phyloP scores from a whole-genome alignment of 2,329 filamentous ascomycete genomes.

The Penicillium verrucosum region DNA sequence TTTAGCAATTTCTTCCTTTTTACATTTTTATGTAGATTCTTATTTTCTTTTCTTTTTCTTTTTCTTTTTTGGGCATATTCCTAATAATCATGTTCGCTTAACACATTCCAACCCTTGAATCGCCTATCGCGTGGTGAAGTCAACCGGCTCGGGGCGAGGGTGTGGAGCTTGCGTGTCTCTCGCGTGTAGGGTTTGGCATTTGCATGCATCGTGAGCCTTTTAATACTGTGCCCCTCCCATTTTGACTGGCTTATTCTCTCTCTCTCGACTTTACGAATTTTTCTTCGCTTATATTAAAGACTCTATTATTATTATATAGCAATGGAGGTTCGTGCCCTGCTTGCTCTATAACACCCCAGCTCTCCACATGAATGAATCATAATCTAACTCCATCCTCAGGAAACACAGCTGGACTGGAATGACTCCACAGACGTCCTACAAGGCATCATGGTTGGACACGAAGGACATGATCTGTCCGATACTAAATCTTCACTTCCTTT shows the following conservation, averaged over 20 bases:
- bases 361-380: background rate
- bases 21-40: background rate
- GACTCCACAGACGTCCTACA: slow-evolving; percentile 32
- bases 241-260: background rate
- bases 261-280: background rate
- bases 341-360: background rate
- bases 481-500: slow-evolving; percentile 9
- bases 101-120: slow-evolving; percentile 16
- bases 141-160: slow-evolving; percentile 8
- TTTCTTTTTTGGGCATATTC: background rate
- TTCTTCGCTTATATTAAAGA: background rate
- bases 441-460: slow-evolving; percentile 27
- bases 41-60: no score
- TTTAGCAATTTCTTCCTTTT: background rate
- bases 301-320: background rate
- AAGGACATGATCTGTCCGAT: slow-evolving; percentile 5
- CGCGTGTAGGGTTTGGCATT: slow-evolving; percentile 12
- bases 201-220: slow-evolving; percentile 4
- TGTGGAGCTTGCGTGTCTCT: slow-evolving; percentile 7
- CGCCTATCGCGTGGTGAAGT: slow-evolving; percentile 8
- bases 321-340: slow-evolving; percentile 14
- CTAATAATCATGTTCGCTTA: slow-evolving; percentile 1
- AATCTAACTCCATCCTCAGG: slow-evolving; percentile 1
- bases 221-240: slow-evolving; percentile 7
- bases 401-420: slow-evolving; percentile 19